Conservation (phyloP, 2,329 filamentous ascomycete species). For the Byssothecium circinans region DNA sequence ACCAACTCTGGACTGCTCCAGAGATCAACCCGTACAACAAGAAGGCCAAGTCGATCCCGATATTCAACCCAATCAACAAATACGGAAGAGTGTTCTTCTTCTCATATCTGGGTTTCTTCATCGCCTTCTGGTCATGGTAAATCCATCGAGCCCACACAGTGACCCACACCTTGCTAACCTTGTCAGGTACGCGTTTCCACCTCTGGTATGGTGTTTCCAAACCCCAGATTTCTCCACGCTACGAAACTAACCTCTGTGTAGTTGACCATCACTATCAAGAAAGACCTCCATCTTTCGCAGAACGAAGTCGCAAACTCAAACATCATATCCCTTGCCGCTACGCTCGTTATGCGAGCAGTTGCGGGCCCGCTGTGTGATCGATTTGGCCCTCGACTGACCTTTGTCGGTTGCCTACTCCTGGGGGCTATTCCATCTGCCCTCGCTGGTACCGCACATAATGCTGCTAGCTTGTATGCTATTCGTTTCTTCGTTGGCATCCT, state of each 20-base stretch:
- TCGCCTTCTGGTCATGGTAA: constrained; percentile 81
- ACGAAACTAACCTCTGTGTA: constrained; percentile 47
- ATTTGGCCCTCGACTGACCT: constrained; percentile 79
- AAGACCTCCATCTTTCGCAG: constrained; percentile 72
- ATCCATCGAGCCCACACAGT: constrained; percentile 18
- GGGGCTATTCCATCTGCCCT: constrained; percentile 82
- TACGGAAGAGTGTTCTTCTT: constrained; percentile 92
- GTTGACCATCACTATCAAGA: constrained; percentile 66
- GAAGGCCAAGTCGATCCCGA: constrained; percentile 78
- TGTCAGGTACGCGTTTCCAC: constrained; percentile 81
- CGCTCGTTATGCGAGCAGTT: constrained; percentile 72
- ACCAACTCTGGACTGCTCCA: constrained; percentile 54
- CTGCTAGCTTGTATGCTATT: constrained; percentile 67
- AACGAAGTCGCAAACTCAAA: constrained; percentile 84
- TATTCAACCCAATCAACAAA: constrained; percentile 74
- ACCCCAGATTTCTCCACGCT: constrained; percentile 4
- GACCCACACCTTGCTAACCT: constrained; percentile 22
- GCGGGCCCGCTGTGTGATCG: constrained; percentile 84
- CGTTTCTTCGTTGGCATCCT: constrained; percentile 82
- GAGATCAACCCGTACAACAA: constrained; percentile 81
- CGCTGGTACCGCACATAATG: constrained; percentile 72
- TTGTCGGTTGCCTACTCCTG: constrained; percentile 73
- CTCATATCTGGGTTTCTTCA: constrained; percentile 82
- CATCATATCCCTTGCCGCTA: constrained; percentile 69
- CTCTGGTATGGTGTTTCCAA: constrained; percentile 58